Evolutionary conservation across 1,284 basidiomycete species (phyloP).

Genomic region (Athelia sp.): DNA sequence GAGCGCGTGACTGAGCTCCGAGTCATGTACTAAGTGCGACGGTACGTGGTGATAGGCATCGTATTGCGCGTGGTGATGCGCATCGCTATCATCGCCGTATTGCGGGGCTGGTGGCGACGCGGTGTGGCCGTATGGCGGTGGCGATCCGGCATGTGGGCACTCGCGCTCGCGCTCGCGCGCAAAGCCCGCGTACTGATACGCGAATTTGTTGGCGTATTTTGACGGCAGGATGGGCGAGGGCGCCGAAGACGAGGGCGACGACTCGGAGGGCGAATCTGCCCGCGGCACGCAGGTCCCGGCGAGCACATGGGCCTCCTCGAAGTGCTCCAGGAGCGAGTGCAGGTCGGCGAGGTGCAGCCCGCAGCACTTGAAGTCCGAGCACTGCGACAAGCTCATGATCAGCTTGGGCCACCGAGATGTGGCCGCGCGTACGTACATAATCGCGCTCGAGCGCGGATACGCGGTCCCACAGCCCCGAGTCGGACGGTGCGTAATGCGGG

Average conservation of each 20-base stretch:
- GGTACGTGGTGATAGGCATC: constrained; percentile 4
- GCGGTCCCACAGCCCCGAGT: neutral
- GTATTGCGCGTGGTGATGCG: too few species aligned
- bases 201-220: constrained; percentile 5
- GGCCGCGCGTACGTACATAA: neutral
- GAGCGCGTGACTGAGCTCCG: too few species aligned
- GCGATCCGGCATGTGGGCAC: constrained; percentile 26
- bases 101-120: neutral
- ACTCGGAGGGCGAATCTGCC: constrained; percentile 3
- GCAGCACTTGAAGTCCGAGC: constrained; percentile 65
- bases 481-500: neutral
- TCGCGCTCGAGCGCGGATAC: neutral
- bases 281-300: constrained; percentile 24
- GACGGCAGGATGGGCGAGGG: constrained; percentile 1
- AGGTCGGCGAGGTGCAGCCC: constrained; percentile 54
- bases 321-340: constrained; percentile 65
- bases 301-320: constrained; percentile 54
- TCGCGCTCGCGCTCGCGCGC: constrained; percentile 22
- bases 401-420: neutral
- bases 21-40: too few species aligned
- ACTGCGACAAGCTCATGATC: constrained; percentile 28
- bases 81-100: too few species aligned
- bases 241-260: constrained; percentile 7
- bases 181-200: too few species aligned
- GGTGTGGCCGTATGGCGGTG: neutral